phyloP scores from a whole-genome alignment of 2,329 filamentous ascomycete species.

The Daldinia eschscholtzii region DNA sequence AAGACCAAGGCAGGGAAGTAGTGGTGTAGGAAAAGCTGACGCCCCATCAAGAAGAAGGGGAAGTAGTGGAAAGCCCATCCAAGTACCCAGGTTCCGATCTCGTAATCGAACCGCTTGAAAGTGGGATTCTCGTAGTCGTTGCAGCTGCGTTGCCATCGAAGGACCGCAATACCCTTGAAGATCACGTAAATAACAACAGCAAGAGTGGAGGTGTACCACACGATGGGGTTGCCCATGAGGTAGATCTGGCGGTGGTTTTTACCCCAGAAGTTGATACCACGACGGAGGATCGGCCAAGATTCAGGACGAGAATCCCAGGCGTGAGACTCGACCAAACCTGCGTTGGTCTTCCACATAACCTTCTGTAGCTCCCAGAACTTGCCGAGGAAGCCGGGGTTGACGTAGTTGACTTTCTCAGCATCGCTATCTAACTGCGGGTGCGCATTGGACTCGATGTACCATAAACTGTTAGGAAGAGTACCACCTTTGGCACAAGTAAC shows the following conservation, averaged over 20 bases:
- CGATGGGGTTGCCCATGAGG: constrained; percentile 91
- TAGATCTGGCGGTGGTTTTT: constrained; percentile 95
- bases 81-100: constrained; percentile 89
- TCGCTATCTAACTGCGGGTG: constrained; percentile 81
- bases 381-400: constrained; percentile 91
- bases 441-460: constrained; percentile 94
- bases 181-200: constrained; percentile 81
- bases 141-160: constrained; percentile 95
- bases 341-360: constrained; percentile 99
- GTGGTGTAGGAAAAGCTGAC: constrained; percentile 97
- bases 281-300: constrained; percentile 90
- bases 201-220: constrained; percentile 91
- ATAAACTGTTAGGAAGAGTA: constrained; percentile 94
- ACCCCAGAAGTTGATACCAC: constrained; percentile 99
- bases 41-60: constrained; percentile 98
- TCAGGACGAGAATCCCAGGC: constrained; percentile 96
- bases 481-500: constrained; percentile 96
- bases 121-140: constrained; percentile 83
- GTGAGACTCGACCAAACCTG: constrained; percentile 94
- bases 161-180: constrained; percentile 88
- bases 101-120: constrained; percentile 98
- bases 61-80: constrained; percentile 99
- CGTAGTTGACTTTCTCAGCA: constrained; percentile 96
- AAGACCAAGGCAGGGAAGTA: constrained; percentile 99
- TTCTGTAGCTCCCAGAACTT: constrained; percentile 98